phyloP scores from a whole-genome alignment of 805 yeast species.

The Allodekkera sacchari region DNA sequence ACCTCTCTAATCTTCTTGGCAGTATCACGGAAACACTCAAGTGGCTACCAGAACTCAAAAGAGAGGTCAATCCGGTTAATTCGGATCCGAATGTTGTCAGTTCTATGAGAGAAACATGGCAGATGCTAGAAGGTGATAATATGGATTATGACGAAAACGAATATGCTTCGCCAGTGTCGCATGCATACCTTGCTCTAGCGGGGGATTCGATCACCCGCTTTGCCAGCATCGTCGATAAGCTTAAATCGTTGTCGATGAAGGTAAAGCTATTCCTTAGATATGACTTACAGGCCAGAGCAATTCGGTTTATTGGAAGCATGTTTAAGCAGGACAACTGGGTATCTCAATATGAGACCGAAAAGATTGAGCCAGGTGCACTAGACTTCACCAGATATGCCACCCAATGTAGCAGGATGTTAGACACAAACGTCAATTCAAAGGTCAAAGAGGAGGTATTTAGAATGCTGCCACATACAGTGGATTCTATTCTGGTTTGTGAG shows the following conservation, averaged over 20 bases:
- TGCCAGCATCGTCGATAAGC: conserved; percentile 25
- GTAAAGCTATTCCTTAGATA: conserved; percentile 44
- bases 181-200: conserved; percentile 18
- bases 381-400: conserved; percentile 42
- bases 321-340: conserved; percentile 42
- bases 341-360: conserved; percentile 45
- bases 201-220: conserved; percentile 26
- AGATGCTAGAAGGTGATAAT: conserved; percentile 10
- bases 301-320: conserved; percentile 43
- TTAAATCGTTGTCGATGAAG: conserved; percentile 29
- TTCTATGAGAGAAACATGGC: conserved; percentile 24
- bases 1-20: conserved; percentile 43
- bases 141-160: neutral
- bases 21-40: conserved; percentile 47
- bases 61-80: conserved; percentile 20
- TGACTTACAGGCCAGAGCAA: conserved; percentile 45
- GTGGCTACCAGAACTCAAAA: conserved; percentile 53
- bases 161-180: neutral
- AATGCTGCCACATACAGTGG: conserved; percentile 39
- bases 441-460: conserved; percentile 27
- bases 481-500: conserved; percentile 30
- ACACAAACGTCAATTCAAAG: conserved; percentile 19
- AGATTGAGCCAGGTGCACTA: conserved; percentile 48
- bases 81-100: conserved; percentile 10
- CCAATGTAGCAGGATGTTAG: conserved; percentile 34